Conservation (phyloP, 495 filamentous ascomycete genomes). For the Trichoderma erinaceum region DNA sequence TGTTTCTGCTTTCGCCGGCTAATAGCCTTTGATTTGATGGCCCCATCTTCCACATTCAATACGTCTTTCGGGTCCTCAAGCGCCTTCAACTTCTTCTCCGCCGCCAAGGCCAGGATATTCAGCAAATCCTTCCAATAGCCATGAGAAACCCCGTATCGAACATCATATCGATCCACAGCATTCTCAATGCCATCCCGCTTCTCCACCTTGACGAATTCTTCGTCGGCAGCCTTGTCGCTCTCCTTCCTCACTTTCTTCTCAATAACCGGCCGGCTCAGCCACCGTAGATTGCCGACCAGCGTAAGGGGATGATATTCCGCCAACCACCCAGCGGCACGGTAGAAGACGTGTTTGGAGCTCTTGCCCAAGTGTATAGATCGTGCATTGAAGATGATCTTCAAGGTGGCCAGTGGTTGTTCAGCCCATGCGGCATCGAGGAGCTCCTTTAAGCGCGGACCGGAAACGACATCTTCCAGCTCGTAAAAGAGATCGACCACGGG, state of each 20-base stretch:
- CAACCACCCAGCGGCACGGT: slow-evolving; percentile 44
- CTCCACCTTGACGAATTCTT: slow-evolving; percentile 25
- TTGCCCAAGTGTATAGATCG: slow-evolving; percentile 47
- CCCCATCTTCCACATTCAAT: slow-evolving; percentile 27
- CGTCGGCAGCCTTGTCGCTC: slow-evolving; percentile 17
- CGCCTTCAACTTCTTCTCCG: slow-evolving; percentile 29
- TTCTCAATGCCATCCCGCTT: slow-evolving; percentile 22
- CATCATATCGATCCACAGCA: slow-evolving; percentile 25
- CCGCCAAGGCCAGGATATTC: slow-evolving; percentile 40
- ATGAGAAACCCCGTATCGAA: slow-evolving; percentile 38
- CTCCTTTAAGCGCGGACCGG: slow-evolving; percentile 24
- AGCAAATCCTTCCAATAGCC: slow-evolving; percentile 48
- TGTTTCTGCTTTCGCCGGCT: not conserved
- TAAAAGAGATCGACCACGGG: slow-evolving; percentile 38
- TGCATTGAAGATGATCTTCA: slow-evolving; percentile 48
- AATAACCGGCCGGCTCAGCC: slow-evolving; percentile 41
- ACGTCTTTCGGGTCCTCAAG: slow-evolving; percentile 25
- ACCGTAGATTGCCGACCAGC: slow-evolving; percentile 37
- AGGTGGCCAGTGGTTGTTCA: slow-evolving; percentile 33
- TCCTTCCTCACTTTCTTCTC: slow-evolving; percentile 34
- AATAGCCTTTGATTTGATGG: slow-evolving; percentile 15
- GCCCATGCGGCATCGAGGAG: slow-evolving; percentile 38
- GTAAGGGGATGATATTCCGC: slow-evolving; percentile 38
- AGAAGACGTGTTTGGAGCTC: slow-evolving; percentile 31
- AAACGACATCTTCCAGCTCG: slow-evolving; percentile 34